These are phyloP conservation scores for Candida sonorensis DNA, from an alignment of 805 yeast genomes.

Conservation along the genomic window DNA sequence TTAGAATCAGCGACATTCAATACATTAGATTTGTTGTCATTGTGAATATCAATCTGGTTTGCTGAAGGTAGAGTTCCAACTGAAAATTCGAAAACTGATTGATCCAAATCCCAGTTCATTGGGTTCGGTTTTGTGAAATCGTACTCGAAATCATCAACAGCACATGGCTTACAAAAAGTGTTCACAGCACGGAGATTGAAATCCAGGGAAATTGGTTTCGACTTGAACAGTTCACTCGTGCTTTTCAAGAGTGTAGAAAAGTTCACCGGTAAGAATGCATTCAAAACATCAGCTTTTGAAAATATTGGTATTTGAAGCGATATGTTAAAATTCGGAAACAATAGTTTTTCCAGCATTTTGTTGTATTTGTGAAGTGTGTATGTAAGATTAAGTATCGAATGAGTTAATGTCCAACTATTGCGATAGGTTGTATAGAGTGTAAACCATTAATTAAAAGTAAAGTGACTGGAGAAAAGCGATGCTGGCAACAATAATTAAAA, in stretches of 20 bases:
- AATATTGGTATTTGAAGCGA: not conserved
- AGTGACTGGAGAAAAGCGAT: too few relatives aligned
- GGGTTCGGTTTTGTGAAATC: slow-evolving; percentile 24
- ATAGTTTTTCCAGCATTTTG: slow-evolving; percentile 2
- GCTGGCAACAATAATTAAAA: too few relatives aligned
- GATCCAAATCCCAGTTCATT: slow-evolving; percentile 24
- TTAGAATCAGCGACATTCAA: not conserved
- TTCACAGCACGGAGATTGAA: slow-evolving; percentile 1
- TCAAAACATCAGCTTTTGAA: slow-evolving; percentile 1
- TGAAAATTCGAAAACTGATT: slow-evolving; percentile 5
- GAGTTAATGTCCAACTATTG: too few relatives aligned
- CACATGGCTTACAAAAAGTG: slow-evolving; percentile 17
- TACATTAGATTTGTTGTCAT: too few relatives aligned
- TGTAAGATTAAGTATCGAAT: too few relatives aligned
- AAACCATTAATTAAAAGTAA: too few relatives aligned
- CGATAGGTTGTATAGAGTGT: too few relatives aligned
- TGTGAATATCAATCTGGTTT: too few relatives aligned
- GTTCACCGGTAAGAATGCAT: not conserved
- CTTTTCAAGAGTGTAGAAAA: too few relatives aligned
- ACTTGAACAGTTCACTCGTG: not conserved
- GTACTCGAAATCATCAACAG: slow-evolving; percentile 26
- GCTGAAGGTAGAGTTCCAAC: too few relatives aligned
- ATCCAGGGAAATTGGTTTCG: not conserved
- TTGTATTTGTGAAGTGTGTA: too few relatives aligned
- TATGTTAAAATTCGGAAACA: slow-evolving; percentile 4